Conservation (phyloP, 208 protist species). For the Wallacemonas sp. region DNA sequence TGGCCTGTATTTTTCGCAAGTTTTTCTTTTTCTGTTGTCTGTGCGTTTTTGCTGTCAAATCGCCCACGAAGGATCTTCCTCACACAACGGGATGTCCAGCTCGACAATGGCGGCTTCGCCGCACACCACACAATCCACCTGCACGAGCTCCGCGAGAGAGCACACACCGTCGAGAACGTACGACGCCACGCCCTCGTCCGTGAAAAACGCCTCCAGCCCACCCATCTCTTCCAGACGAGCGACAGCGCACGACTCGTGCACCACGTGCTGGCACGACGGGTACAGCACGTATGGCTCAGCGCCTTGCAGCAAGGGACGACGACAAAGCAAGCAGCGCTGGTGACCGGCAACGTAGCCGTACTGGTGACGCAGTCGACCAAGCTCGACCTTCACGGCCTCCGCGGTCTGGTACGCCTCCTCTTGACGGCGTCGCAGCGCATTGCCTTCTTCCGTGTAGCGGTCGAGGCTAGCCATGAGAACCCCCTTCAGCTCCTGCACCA, state of each 20-base stretch:
- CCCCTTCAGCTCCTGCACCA: constrained; percentile 94
- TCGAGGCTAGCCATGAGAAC: constrained; percentile 92
- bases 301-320: constrained; percentile 33
- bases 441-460: constrained; percentile 86
- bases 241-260: constrained; percentile 75
- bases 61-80: constrained; percentile 39
- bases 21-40: background rate
- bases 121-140: constrained; percentile 78
- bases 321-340: constrained; percentile 90
- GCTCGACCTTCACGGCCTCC: constrained; percentile 89
- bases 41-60: no score
- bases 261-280: constrained; percentile 74
- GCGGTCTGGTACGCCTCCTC: constrained; percentile 86
- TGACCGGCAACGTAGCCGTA: constrained; percentile 84
- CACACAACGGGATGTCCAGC: constrained; percentile 58
- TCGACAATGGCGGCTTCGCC: constrained; percentile 74
- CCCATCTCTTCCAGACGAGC: constrained; percentile 46
- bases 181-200: constrained; percentile 59
- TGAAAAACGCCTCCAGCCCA: constrained; percentile 61
- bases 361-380: constrained; percentile 69
- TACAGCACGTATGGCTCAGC: constrained; percentile 70
- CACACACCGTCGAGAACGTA: constrained; percentile 49
- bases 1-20: background rate
- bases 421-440: constrained; percentile 80
- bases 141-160: constrained; percentile 44